A percentile compares a stretch with the other conserved stretches of the same genome.
Evolutionary conservation across 768 basidiomycete species (phyloP).

Genomic region (Peribolospora kevripleyi): DNA sequence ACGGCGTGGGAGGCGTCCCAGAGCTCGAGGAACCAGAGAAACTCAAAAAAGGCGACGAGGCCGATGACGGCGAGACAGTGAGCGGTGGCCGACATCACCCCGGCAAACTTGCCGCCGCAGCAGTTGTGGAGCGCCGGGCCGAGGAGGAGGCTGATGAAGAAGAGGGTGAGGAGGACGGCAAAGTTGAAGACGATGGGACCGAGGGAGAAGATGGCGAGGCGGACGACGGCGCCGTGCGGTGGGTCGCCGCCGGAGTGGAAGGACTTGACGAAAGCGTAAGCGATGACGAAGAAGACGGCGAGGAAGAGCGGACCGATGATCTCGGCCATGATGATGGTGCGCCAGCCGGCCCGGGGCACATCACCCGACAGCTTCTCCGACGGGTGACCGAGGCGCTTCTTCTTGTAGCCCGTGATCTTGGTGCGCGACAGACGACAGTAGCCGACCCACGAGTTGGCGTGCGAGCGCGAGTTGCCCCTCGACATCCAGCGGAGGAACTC

Average conservation of each 20-base stretch:
- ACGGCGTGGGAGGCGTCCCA: slow-evolving; percentile 86
- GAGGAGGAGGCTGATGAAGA: slow-evolving; percentile 31
- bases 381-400: slow-evolving; percentile 84
- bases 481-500: slow-evolving; percentile 99
- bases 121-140: slow-evolving; percentile 13
- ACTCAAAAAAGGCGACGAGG: slow-evolving; percentile 80
- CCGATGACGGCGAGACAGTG: slow-evolving; percentile 62
- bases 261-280: slow-evolving; percentile 41
- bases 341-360: slow-evolving; percentile 74
- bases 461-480: slow-evolving; percentile 86
- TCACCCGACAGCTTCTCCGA: slow-evolving; percentile 93
- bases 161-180: slow-evolving; percentile 49
- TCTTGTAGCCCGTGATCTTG: slow-evolving; percentile 99
- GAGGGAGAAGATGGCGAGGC: slow-evolving; percentile 73
- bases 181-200: slow-evolving; percentile 95
- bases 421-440: slow-evolving; percentile 96
- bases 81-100: slow-evolving; percentile 71
- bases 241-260: slow-evolving; percentile 28
- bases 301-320: slow-evolving; percentile 20
- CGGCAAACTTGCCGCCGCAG: slow-evolving; percentile 68
- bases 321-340: slow-evolving; percentile 16
- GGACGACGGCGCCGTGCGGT: slow-evolving; percentile 62
- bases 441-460: slow-evolving; percentile 96
- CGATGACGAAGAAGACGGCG: slow-evolving; percentile 44
- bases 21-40: slow-evolving; percentile 84